These are phyloP conservation scores for Aegilops tauschii DNA, from an alignment of 176 grass and related monocot genomes.

Conservation along the genomic window DNA sequence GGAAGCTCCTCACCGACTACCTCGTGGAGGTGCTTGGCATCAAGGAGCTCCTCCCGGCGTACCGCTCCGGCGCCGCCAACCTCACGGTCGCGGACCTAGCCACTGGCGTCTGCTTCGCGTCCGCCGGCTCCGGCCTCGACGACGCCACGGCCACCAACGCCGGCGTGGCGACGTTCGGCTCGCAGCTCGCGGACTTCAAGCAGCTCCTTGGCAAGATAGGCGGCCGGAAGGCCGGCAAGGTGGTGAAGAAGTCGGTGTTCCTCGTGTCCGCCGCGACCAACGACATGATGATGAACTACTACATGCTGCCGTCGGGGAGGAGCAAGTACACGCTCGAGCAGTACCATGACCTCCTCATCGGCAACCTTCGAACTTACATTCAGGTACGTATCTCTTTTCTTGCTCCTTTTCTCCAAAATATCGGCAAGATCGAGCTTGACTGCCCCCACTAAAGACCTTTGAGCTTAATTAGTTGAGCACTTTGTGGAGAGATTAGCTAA, in stretches of 20 bases:
- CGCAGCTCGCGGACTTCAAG: conserved; percentile 33
- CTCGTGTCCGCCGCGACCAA: conserved; percentile 40
- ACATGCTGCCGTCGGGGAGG: conserved; percentile 24
- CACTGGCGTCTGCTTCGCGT: conserved; percentile 77
- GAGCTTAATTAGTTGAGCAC: not conserved
- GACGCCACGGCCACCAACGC: conserved; percentile 44
- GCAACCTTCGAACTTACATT: conserved; percentile 22
- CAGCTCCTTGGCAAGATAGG: conserved; percentile 22
- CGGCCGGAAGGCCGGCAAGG: not conserved
- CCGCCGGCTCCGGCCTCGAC: conserved; percentile 65
- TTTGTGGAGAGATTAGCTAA: conserved; percentile 6
- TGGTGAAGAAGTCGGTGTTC: conserved; percentile 33
- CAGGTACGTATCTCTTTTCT: not conserved
- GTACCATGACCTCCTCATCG: conserved; percentile 45
- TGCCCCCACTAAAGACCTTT: not conserved
- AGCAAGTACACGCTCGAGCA: conserved; percentile 11
- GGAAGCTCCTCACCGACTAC: conserved; percentile 66
- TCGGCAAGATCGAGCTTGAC: not conserved
- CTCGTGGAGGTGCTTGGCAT: conserved; percentile 50
- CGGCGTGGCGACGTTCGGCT: conserved; percentile 7
- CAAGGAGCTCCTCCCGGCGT: conserved; percentile 53
- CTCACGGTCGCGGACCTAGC: conserved; percentile 17
- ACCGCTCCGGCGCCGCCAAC: not conserved
- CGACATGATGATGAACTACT: conserved; percentile 57
- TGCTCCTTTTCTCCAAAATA: not conserved